A percentile compares a stretch with the other conserved stretches of the same genome.
Conservation (phyloP, 1,139 yeast genomes). For the Protomyces macrosporus region DNA sequence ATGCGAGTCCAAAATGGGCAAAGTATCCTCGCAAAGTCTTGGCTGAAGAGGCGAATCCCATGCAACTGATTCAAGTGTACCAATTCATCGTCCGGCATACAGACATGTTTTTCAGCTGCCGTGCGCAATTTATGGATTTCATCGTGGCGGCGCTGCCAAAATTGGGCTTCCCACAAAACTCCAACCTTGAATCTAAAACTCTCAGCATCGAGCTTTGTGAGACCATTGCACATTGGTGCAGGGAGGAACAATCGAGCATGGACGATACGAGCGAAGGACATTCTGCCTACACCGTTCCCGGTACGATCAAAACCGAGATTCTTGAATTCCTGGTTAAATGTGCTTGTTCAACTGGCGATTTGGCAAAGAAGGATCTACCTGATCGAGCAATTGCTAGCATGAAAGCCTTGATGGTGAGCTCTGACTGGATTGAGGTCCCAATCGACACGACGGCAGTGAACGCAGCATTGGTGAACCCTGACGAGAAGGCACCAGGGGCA, state of each 20-base stretch:
- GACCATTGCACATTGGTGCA: slow-evolving; percentile 80
- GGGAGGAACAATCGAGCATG: not conserved
- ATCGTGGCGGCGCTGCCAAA: slow-evolving; percentile 95
- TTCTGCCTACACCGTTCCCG: not conserved
- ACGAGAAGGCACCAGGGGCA: slow-evolving; percentile 63
- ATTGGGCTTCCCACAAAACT: slow-evolving; percentile 68
- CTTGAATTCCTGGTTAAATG: slow-evolving; percentile 77
- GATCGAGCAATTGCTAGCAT: slow-evolving; percentile 72
- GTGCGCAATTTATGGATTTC: slow-evolving; percentile 84
- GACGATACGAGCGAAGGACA: slow-evolving; percentile 10
- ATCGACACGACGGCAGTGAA: slow-evolving; percentile 83
- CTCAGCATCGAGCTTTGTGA: slow-evolving; percentile 88
- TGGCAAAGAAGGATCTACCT: slow-evolving; percentile 80
- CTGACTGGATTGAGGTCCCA: slow-evolving; percentile 79
- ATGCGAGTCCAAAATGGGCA: slow-evolving; percentile 52
- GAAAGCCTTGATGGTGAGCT: slow-evolving; percentile 63
- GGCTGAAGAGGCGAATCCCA: slow-evolving; percentile 78
- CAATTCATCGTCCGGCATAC: slow-evolving; percentile 86
- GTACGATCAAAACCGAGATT: slow-evolving; percentile 85
- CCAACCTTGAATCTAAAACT: slow-evolving; percentile 69
- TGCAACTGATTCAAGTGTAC: slow-evolving; percentile 80
- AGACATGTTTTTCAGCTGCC: slow-evolving; percentile 72
- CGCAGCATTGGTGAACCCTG: slow-evolving; percentile 72
- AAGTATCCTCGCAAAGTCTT: slow-evolving; percentile 92
- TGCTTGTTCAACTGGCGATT: slow-evolving; percentile 78